Evolutionary conservation across 129 eudicot genomes (phyloP).

Genomic region (Helianthus tuberosus): DNA sequence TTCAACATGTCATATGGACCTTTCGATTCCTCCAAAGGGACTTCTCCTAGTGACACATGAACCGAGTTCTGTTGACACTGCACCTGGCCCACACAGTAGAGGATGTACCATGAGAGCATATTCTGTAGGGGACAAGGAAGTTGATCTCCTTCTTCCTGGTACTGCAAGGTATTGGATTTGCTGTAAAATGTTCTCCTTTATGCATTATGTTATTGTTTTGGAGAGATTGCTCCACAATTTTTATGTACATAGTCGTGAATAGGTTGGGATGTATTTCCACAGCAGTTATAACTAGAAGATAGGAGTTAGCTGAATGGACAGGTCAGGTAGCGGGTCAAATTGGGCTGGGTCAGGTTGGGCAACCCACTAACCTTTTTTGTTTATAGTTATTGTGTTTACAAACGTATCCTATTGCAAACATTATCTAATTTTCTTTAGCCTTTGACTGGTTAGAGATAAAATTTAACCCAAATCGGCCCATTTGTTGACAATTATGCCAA

Average conservation of each 20-base stretch:
- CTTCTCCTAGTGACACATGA: constrained; percentile 92
- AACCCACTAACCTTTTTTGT: neutral
- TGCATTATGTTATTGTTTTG: neutral
- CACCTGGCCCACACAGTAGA: constrained; percentile 87
- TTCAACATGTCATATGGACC: constrained; percentile 47
- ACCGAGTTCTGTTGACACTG: constrained; percentile 74
- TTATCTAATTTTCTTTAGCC: neutral
- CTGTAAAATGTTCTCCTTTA: neutral
- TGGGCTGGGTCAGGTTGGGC: neutral
- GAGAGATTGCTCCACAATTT: neutral
- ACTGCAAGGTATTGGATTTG: constrained; percentile 72
- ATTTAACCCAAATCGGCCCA: neutral
- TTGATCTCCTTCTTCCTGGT: constrained; percentile 94
- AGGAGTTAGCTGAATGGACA: neutral
- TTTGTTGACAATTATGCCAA: neutral
- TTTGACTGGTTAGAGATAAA: neutral
- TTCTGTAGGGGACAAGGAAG: constrained; percentile 85
- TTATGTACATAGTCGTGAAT: neutral
- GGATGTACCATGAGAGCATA: constrained; percentile 79
- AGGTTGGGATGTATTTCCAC: neutral
- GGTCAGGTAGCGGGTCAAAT: neutral
- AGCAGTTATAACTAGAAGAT: neutral
- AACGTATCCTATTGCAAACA: neutral
- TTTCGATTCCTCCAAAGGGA: constrained; percentile 71
- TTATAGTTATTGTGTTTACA: neutral